Percentiles rank a stretch among this genome's conserved stretches.
These are phyloP conservation scores for Pleurozium schreberi DNA, from an alignment of 225 moss, liverwort and hornwort species.

Conservation along the genomic window DNA sequence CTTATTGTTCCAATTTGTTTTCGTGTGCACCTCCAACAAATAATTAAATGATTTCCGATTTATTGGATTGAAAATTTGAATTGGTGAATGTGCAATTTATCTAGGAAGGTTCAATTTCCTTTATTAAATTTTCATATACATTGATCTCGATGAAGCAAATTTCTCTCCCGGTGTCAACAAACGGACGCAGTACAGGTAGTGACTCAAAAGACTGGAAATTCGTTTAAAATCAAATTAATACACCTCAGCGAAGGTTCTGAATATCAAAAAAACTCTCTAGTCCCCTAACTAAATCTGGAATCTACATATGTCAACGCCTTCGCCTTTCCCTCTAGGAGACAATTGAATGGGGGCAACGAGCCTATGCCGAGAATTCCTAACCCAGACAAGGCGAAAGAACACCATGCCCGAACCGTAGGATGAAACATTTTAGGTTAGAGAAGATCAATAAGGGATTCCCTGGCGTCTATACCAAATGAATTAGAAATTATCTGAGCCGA, in stretches of 20 bases:
- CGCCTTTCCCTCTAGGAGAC: not conserved
- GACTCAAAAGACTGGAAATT: not conserved
- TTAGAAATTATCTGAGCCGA: not conserved
- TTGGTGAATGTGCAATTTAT: not conserved
- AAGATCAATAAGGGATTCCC: not conserved
- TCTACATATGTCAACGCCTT: not conserved
- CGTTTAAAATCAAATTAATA: not conserved
- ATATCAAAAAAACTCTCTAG: not conserved
- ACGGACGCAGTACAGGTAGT: not conserved
- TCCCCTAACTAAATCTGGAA: not conserved
- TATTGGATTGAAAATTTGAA: not conserved
- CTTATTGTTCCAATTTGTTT: not conserved
- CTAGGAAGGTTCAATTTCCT: not conserved
- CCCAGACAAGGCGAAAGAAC: not conserved
- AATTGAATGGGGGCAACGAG: slow-evolving; percentile 1
- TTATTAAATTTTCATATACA: too few relatives aligned
- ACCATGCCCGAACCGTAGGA: not conserved
- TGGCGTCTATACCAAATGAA: not conserved
- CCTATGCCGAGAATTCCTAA: not conserved
- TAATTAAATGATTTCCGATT: not conserved
- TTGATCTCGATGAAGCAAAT: not conserved
- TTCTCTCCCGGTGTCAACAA: not conserved
- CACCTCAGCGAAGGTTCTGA: not conserved
- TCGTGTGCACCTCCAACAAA: not conserved
- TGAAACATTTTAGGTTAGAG: not conserved